These are phyloP conservation scores for Sphagnum fallax DNA, from an alignment of 228 moss, liverwort and hornwort genomes.

Conservation along the genomic window DNA sequence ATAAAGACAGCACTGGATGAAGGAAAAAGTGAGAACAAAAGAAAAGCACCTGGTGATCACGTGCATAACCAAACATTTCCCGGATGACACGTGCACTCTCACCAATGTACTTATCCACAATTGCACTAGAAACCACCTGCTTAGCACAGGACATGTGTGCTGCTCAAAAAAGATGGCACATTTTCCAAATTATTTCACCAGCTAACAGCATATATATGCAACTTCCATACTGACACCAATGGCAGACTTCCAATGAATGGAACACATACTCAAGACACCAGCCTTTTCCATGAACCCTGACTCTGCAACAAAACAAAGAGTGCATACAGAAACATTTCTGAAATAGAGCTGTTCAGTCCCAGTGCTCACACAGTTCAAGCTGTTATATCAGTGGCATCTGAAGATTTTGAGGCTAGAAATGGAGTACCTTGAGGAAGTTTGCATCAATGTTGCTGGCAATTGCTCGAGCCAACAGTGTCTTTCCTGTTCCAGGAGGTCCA, in stretches of 20 bases:
- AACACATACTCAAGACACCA: not conserved
- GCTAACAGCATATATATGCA: not conserved
- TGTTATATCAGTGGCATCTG: not conserved
- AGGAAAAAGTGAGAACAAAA: not conserved
- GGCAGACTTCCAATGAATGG: not conserved
- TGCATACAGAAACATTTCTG: not conserved
- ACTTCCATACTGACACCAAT: not conserved
- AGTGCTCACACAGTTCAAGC: not conserved
- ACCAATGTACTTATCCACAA: slow-evolving; percentile 99
- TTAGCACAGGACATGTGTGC: not conserved
- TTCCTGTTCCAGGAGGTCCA: slow-evolving; percentile 95
- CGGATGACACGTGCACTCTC: slow-evolving; percentile 98
- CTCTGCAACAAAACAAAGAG: not conserved
- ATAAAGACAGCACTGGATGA: not conserved
- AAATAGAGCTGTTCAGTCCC: not conserved
- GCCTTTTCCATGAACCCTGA: not conserved
- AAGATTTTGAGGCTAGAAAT: not conserved
- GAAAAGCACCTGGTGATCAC: slow-evolving; percentile 79
- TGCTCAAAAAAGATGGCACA: too few species aligned
- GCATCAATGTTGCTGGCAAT: slow-evolving; percentile 99
- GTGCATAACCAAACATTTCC: slow-evolving; percentile 99
- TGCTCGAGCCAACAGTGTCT: slow-evolving; percentile 87
- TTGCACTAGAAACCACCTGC: slow-evolving; percentile 98
- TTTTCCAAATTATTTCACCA: not conserved
- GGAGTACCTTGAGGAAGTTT: slow-evolving; percentile 84